Conservation (phyloP, 768 basidiomycete genomes). For the Mycena capillaripes region DNA sequence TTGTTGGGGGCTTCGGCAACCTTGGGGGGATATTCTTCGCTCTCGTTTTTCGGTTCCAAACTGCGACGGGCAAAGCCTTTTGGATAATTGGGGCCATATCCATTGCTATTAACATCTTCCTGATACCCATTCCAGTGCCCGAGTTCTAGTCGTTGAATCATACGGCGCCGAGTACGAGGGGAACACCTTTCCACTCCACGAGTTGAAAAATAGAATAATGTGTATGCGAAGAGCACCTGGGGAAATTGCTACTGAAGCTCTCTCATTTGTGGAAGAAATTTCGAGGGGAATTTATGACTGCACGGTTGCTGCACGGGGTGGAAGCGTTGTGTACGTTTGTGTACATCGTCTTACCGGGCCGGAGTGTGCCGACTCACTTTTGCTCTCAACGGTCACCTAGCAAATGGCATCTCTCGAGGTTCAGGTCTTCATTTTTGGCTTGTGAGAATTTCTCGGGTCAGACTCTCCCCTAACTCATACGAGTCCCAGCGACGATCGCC, state of each 20-base stretch:
- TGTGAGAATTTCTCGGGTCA: background rate
- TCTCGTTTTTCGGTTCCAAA: slow-evolving; percentile 62
- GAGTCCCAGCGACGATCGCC: slow-evolving; percentile 16
- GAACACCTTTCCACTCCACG: too few relatives aligned
- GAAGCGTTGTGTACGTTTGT: too few relatives aligned
- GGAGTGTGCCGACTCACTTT: too few relatives aligned
- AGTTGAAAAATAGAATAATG: too few relatives aligned
- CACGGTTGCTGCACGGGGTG: too few relatives aligned
- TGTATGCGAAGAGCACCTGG: too few relatives aligned
- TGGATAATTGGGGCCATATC: slow-evolving; percentile 62
- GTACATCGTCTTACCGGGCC: too few relatives aligned
- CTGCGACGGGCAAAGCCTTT: slow-evolving; percentile 57
- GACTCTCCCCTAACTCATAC: background rate
- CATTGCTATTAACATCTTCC: slow-evolving; percentile 42
- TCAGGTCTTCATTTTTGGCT: slow-evolving; percentile 24
- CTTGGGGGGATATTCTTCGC: slow-evolving; percentile 64
- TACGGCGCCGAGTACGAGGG: too few relatives aligned
- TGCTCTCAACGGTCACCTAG: too few relatives aligned
- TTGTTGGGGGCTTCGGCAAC: slow-evolving; percentile 55
- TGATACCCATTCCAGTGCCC: slow-evolving; percentile 22
- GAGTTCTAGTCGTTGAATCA: slow-evolving; percentile 1
- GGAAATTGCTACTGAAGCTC: too few relatives aligned
- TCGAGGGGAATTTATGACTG: too few relatives aligned
- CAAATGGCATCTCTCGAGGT: slow-evolving; percentile 25
- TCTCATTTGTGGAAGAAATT: too few relatives aligned